Evolutionary conservation across 2,329 filamentous ascomycete species (phyloP).

Genomic region (Neofusicoccum sp.): DNA sequence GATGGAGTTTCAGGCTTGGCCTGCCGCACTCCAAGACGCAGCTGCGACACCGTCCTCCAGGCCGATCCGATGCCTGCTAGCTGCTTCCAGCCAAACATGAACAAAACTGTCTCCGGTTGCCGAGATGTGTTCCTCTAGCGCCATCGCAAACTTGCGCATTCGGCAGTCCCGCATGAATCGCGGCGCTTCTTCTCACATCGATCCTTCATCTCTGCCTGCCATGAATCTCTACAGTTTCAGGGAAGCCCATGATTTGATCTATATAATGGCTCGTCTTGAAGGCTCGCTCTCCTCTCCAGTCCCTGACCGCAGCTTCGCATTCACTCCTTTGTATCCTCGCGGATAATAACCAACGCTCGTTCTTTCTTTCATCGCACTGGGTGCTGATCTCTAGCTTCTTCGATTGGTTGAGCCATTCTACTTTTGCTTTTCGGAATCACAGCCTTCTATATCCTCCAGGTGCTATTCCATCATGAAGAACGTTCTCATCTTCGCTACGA

Average conservation of each 20-base stretch:
- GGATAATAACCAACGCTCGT: too few species aligned
- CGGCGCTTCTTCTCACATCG: background rate
- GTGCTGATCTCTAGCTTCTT: background rate
- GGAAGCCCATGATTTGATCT: background rate
- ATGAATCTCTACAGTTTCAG: background rate
- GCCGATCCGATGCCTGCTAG: background rate
- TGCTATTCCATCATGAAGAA: background rate
- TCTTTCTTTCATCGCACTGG: slow-evolving; percentile 1
- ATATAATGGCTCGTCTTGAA: background rate
- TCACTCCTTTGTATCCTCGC: background rate
- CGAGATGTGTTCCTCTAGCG: background rate
- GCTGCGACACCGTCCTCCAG: background rate
- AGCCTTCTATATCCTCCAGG: background rate
- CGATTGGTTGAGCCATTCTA: background rate
- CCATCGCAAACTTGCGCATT: background rate
- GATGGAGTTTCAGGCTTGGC: slow-evolving; percentile 9
- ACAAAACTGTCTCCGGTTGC: background rate
- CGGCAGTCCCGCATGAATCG: background rate
- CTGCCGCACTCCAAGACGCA: background rate
- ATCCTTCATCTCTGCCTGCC: background rate
- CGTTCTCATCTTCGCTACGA: background rate
- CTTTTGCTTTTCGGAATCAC: background rate
- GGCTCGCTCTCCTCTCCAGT: too few species aligned
- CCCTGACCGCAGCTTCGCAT: background rate
- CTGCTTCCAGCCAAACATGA: slow-evolving; percentile 1